phyloP scores from a whole-genome alignment of 768 basidiomycete genomes.

The Gymnopilus dilepis region DNA sequence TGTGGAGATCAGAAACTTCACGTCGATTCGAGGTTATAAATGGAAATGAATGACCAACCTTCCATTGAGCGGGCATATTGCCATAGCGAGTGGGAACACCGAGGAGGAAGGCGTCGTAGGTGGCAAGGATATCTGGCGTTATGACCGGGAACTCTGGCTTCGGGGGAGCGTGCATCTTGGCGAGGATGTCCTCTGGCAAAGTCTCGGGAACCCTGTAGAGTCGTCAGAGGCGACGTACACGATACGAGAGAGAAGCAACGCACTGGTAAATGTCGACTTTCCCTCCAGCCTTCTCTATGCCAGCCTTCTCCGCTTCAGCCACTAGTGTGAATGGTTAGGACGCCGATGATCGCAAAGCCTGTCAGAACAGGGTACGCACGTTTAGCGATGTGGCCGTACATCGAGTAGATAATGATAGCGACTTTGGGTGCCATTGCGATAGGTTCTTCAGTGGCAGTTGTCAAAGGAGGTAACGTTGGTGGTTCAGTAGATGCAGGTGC shows the following conservation, averaged over 20 bases:
- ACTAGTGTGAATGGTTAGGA: constrained; percentile 49
- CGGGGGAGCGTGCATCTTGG: constrained; percentile 71
- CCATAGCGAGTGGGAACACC: constrained; percentile 86
- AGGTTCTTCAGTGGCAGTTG: constrained; percentile 2
- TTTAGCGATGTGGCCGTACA: constrained; percentile 66
- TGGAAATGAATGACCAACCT: constrained; percentile 44
- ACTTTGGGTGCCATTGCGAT: constrained; percentile 55
- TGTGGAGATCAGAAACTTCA: neutral
- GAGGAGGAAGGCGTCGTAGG: constrained; percentile 76
- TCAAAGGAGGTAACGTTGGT: constrained; percentile 17
- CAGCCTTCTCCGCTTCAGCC: constrained; percentile 59
- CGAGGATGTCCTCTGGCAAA: constrained; percentile 68
- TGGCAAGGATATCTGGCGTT: constrained; percentile 53
- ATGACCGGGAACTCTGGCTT: constrained; percentile 77
- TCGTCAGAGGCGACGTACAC: neutral
- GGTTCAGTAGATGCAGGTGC: constrained; percentile 7
- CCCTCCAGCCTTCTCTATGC: constrained; percentile 57
- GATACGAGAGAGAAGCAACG: constrained; percentile 23
- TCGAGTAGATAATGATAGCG: constrained; percentile 73
- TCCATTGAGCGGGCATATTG: constrained; percentile 81
- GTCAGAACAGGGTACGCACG: constrained; percentile 11
- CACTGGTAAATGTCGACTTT: constrained; percentile 59
- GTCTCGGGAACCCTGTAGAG: constrained; percentile 74
- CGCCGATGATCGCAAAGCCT: too few relatives aligned
- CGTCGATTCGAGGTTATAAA: neutral